Base-by-base conservation (phyloP, 2,329 filamentous ascomycete species). In the Balansia obtecta region DNA sequence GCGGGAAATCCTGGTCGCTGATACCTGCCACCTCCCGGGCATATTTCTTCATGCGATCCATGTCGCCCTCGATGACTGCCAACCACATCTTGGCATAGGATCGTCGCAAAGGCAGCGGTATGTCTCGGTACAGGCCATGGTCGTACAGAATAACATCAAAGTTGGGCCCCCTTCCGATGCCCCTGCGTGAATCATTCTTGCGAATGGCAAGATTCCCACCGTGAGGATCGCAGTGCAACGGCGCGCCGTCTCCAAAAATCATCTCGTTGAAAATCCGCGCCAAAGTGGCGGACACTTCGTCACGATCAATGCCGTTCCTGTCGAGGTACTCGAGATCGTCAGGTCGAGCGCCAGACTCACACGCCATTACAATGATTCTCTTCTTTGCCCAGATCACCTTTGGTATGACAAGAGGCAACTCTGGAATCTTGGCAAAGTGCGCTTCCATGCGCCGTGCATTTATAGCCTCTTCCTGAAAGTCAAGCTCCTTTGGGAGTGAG, bases 51-150 rank as follows among this genome's bases (percentile, higher is more conserved):
- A 98, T 98, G 18, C 76, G 74, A 3, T 75, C 68, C 68, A 95
- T 84, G 61, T 98, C 88, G 0, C 86, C 85, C 58, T 97, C 88
- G 48, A 98, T 85, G 22, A 98, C 88, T 5, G 93, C 90, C 11
- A 98, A 81, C 93, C 93, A 98, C 64, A 98, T 85, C 67, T 96
- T 95, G 48, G 93, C 93, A 61, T 98, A 98, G 16, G 85, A 87
- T 22, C 89, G 81, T 48, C 89, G 83, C 30, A 96, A 69, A 1
- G 80, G 70, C 51, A 82, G 72, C 0, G 90, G 87, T 48, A 97
- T 97, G 58, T 95, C 88, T 52, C 94, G 86, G 68, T 98, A 98
- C 2, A 98, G 76, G 2, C 93, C 94, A 65, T 98, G 93, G 63
- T 98, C 93, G 70, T 98, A 98, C 3, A 98, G 77, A 50, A 98